Evolutionary conservation across 495 filamentous ascomycete genomes (phyloP).

Genomic region (Lophiotrema nucula): DNA sequence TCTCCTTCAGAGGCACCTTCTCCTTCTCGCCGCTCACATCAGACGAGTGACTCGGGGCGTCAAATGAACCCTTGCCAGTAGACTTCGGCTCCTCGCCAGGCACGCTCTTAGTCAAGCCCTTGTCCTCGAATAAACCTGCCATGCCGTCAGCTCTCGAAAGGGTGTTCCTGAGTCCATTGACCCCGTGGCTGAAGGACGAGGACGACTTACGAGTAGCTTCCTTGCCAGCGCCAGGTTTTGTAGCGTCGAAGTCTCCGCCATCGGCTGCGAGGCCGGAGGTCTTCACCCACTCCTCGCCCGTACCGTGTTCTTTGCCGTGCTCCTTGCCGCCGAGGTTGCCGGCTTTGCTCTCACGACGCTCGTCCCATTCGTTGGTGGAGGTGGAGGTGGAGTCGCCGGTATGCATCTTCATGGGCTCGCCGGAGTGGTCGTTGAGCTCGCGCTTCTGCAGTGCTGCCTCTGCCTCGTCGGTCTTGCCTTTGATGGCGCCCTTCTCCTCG

Average conservation of each 20-base stretch:
- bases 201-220: constrained; percentile 63
- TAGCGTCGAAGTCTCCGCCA: constrained; percentile 59
- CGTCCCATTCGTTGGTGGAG: constrained; percentile 16
- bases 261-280: constrained; percentile 55
- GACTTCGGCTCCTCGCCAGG: not conserved
- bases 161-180: not conserved
- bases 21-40: constrained; percentile 9
- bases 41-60: no score
- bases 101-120: constrained; percentile 32
- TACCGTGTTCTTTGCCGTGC: constrained; percentile 51
- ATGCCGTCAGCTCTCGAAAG: constrained; percentile 17
- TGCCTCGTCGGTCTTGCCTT: constrained; percentile 22
- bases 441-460: constrained; percentile 23
- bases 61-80: no score
- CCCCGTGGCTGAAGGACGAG: no score
- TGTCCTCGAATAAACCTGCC: constrained; percentile 38
- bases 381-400: constrained; percentile 30
- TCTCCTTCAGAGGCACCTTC: constrained; percentile 34
- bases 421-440: constrained; percentile 33
- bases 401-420: constrained; percentile 35
- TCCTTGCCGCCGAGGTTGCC: constrained; percentile 51
- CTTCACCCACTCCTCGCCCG: constrained; percentile 55
- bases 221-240: constrained; percentile 58
- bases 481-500: constrained; percentile 30
- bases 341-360: constrained; percentile 41